phyloP scores from a whole-genome alignment of 176 grass and related monocot species.

The Aegilops sharonensis region DNA sequence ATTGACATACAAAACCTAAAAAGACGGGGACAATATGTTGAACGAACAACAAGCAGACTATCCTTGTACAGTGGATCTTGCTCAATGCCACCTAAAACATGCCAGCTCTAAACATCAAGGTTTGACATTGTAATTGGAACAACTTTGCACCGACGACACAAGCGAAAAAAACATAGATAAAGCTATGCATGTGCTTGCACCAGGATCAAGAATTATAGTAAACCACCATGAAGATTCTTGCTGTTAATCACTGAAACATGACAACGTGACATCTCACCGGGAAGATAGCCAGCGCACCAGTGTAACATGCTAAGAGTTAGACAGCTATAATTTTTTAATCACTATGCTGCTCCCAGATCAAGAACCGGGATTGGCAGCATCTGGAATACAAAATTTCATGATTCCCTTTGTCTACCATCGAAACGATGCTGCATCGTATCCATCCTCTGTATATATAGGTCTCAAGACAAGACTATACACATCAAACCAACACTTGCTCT shows the following conservation, averaged over 20 bases:
- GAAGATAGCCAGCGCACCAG: background rate
- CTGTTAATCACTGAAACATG: constrained; percentile 12
- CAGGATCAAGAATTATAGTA: background rate
- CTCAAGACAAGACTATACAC: background rate
- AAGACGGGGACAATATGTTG: background rate
- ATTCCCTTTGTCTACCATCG: constrained; percentile 12
- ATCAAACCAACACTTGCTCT: constrained; percentile 6
- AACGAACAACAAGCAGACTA: constrained; percentile 18
- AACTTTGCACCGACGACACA: constrained; percentile 12
- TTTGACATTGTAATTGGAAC: constrained; percentile 10
- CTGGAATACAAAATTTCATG: background rate
- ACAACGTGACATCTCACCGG: background rate
- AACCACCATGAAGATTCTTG: constrained; percentile 16
- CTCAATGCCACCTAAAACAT: background rate
- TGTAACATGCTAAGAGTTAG: background rate
- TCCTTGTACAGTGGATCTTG: constrained; percentile 49
- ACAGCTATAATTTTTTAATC: background rate
- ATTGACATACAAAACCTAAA: background rate
- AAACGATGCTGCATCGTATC: background rate
- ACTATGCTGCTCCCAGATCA: background rate
- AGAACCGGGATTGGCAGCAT: background rate
- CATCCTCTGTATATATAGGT: constrained; percentile 21
- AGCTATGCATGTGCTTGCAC: background rate
- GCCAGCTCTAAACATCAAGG: constrained; percentile 6
- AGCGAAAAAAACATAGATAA: background rate